phyloP scores from a whole-genome alignment of 2,329 filamentous ascomycete species.

The Pestalotiopsis sp. region DNA sequence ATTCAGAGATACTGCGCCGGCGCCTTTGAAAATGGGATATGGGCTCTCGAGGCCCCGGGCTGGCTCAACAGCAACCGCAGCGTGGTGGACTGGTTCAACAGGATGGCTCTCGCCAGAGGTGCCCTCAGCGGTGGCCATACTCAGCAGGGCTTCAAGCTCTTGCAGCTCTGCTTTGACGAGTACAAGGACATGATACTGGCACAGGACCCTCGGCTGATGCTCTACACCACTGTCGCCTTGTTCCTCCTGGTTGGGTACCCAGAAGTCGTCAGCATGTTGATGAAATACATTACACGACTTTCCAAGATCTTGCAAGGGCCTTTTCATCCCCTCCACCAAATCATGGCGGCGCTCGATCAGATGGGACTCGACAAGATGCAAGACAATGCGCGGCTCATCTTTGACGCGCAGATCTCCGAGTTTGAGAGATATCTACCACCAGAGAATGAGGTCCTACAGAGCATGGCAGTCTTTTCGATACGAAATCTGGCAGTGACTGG shows the following conservation, averaged over 20 bases:
- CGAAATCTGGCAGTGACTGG: slow-evolving; percentile 1
- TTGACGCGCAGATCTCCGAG: slow-evolving; percentile 2
- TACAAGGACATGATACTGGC: slow-evolving; percentile 7
- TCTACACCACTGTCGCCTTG: slow-evolving; percentile 2
- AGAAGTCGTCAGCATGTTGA: slow-evolving; percentile 4
- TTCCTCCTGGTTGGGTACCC: slow-evolving; percentile 4
- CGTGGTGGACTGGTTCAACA: slow-evolving; percentile 8
- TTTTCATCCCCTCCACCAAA: slow-evolving; percentile 4
- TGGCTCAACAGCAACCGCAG: slow-evolving; percentile 3
- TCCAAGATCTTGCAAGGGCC: slow-evolving; percentile 5
- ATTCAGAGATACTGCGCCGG: slow-evolving; percentile 1
- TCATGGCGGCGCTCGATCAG: slow-evolving; percentile 1
- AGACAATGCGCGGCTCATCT: slow-evolving; percentile 3
- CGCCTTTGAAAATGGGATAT: slow-evolving; percentile 5
- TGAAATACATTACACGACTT: slow-evolving; percentile 5
- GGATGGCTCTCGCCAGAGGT: slow-evolving; percentile 2
- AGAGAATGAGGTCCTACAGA: background rate
- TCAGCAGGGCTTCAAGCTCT: slow-evolving; percentile 8
- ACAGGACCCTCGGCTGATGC: slow-evolving; percentile 7
- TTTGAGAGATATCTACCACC: slow-evolving; percentile 1
- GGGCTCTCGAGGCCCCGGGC: background rate
- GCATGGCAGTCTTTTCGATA: slow-evolving; percentile 2
- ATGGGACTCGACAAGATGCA: background rate
- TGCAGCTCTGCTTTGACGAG: slow-evolving; percentile 8
- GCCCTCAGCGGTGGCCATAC: slow-evolving; percentile 2